Evolutionary conservation across 1,139 yeast genomes (phyloP).

Genomic region (Blastobotrys elegans): DNA sequence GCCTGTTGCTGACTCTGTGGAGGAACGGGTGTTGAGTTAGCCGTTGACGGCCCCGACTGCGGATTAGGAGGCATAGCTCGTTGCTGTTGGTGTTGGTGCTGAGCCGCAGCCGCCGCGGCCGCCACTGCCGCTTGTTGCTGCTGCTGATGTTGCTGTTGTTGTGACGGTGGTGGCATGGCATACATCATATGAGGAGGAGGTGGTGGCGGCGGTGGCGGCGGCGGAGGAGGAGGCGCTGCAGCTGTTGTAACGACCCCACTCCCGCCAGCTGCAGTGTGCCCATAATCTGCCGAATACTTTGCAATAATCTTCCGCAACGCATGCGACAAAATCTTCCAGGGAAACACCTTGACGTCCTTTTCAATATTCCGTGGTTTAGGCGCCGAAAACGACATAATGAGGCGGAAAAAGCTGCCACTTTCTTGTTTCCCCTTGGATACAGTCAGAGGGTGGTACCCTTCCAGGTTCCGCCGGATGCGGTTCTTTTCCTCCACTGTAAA

Average conservation of each 20-base stretch:
- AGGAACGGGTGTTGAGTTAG: not conserved
- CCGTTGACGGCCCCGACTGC: too few relatives aligned
- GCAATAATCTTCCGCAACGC: slow-evolving; percentile 60
- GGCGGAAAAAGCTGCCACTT: slow-evolving; percentile 47
- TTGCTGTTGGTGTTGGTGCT: too few relatives aligned
- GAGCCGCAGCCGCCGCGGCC: not conserved
- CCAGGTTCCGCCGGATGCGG: slow-evolving; percentile 62
- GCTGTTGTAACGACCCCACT: slow-evolving; percentile 7
- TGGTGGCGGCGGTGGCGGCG: slow-evolving; percentile 13
- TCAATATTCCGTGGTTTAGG: slow-evolving; percentile 72
- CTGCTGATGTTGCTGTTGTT: slow-evolving; percentile 3
- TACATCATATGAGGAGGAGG: slow-evolving; percentile 9
- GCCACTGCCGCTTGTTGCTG: not conserved
- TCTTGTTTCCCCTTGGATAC: slow-evolving; percentile 48
- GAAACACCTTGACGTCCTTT: slow-evolving; percentile 65
- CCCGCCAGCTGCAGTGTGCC: slow-evolving; percentile 8
- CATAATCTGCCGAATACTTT: slow-evolving; percentile 44
- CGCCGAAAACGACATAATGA: slow-evolving; percentile 58
- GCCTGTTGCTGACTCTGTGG: not conserved
- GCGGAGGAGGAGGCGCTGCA: slow-evolving; percentile 12
- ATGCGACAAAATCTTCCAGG: slow-evolving; percentile 50
- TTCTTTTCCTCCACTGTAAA: slow-evolving; percentile 68
- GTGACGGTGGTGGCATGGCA: slow-evolving; percentile 4
- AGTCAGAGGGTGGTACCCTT: slow-evolving; percentile 59
- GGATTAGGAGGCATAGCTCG: too few relatives aligned